Evolutionary conservation across 2,329 filamentous ascomycete genomes (phyloP).

Genomic region (Pseudogymnoascus sp.): DNA sequence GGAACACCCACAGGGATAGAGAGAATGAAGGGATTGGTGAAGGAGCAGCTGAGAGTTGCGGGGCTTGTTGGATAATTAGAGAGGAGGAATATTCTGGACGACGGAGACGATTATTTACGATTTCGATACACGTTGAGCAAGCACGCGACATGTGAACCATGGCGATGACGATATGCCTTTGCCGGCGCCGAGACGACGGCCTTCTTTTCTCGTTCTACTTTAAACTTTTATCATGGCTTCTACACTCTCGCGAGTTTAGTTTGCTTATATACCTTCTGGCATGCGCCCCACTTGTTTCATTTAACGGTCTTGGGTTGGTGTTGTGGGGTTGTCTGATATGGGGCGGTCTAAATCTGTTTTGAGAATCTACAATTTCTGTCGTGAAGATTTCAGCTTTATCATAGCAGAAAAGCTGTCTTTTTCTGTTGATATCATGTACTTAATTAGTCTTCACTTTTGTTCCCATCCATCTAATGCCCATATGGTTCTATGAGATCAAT

Average conservation of each 20-base stretch:
- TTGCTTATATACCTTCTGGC: conserved; percentile 8
- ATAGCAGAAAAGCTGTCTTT: background rate
- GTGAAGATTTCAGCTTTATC: background rate
- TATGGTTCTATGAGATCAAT: background rate
- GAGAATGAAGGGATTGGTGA: background rate
- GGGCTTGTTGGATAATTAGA: background rate
- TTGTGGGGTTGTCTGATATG: background rate
- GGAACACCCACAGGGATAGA: conserved; percentile 1
- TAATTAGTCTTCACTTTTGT: background rate
- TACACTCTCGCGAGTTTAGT: background rate
- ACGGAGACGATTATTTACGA: conserved; percentile 8
- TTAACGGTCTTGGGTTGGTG: conserved; percentile 2
- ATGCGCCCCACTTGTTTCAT: background rate
- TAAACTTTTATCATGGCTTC: conserved; percentile 3
- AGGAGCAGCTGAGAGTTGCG: background rate
- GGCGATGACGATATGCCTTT: conserved; percentile 3
- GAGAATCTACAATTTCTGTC: background rate
- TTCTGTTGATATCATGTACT: background rate
- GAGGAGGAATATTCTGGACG: background rate
- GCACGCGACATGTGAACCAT: background rate
- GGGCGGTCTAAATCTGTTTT: background rate
- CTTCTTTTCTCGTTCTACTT: conserved; percentile 3
- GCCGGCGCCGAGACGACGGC: background rate
- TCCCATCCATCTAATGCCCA: background rate
- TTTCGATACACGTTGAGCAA: background rate